These are phyloP conservation scores for Phytophthora meadii DNA, from an alignment of 352 stramenopile genomes.

Conservation along the genomic window DNA sequence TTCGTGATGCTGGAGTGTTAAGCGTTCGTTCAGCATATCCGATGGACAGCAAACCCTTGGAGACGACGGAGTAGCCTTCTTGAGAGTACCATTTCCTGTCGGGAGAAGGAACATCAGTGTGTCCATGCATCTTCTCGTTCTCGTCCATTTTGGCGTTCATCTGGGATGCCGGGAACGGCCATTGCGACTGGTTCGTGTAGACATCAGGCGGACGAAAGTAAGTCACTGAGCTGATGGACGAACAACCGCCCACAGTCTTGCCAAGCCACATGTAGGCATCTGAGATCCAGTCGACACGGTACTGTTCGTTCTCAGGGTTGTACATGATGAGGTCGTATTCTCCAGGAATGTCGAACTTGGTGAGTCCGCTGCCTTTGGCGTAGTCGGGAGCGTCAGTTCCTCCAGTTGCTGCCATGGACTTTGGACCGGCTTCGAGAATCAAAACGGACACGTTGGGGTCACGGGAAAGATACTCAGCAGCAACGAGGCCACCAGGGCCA, in stretches of 20 bases:
- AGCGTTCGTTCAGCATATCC: slow-evolving; percentile 47
- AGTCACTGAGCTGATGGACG: slow-evolving; percentile 85
- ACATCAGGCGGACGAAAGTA: slow-evolving; percentile 77
- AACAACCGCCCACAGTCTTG: slow-evolving; percentile 84
- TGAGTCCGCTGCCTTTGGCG: slow-evolving; percentile 43
- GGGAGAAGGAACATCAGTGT: slow-evolving; percentile 55
- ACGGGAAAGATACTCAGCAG: slow-evolving; percentile 64
- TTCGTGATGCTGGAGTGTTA: slow-evolving; percentile 51
- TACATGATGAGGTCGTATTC: slow-evolving; percentile 67
- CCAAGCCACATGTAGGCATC: slow-evolving; percentile 63
- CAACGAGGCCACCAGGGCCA: slow-evolving; percentile 61
- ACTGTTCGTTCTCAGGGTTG: slow-evolving; percentile 49
- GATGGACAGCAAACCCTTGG: slow-evolving; percentile 31
- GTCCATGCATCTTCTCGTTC: slow-evolving; percentile 53
- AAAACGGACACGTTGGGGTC: slow-evolving; percentile 58
- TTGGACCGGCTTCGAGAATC: slow-evolving; percentile 60
- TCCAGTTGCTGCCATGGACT: slow-evolving; percentile 54
- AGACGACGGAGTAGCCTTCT: slow-evolving; percentile 59
- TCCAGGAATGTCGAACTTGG: slow-evolving; percentile 73
- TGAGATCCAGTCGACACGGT: slow-evolving; percentile 55
- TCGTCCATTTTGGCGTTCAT: slow-evolving; percentile 71
- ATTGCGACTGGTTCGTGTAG: slow-evolving; percentile 52
- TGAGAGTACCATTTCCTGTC: slow-evolving; percentile 65
- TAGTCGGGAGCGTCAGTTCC: slow-evolving; percentile 58
- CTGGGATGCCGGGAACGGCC: slow-evolving; percentile 59